Base-by-base conservation (phyloP, 495 filamentous ascomycete species). In the Penicillium antarcticum region DNA sequence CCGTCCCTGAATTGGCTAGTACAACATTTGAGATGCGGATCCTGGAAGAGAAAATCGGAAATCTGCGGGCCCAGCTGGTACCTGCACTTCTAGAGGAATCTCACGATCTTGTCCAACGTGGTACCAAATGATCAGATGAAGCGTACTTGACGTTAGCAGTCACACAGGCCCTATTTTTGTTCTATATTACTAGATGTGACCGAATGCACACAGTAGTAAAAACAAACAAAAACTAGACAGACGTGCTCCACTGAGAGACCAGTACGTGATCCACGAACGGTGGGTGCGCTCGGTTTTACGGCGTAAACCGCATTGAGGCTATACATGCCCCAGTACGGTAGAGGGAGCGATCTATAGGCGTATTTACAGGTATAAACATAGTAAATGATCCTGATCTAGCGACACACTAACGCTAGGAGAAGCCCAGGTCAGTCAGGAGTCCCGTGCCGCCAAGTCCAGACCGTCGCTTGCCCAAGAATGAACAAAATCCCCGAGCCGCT, bases 11-110 rank as follows among this genome's bases (percentile, higher is more conserved):
- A 34, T 44, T 80, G 54, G 73, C 70, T 17, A 70, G 61, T 33
- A 69, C 89, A 1, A 77, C 84, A 3, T 76, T 84, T 37, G 85
- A 95, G 71, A 84, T 96, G 62, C 80, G 77, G 48, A 73, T 72
- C 4, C 69, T 91, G 17, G 83, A 88, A 55, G 76, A 77, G 48
- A 81, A 89, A 66, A 81, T 96, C 44, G 77, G 84, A 55, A 71
- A 74, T 13, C 55, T 92, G 48, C 61, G 69, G 36, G 55, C 19
- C 4, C 29, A 69, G 45, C 32, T 69, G 23, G 54, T 55, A 24
- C 12, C 19, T 16, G 40, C 57, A 31, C n/a, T n/a, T 32, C 24
- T 37, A 9, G 12, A 33, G 7, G 18, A 40, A 23, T 12, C 11
- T 40, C 31, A 36, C 42, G 42, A 45, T 38, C 14, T 47, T 44